Conservation (phyloP, 805 yeast genomes). For the Schwanniomyces sp. region DNA sequence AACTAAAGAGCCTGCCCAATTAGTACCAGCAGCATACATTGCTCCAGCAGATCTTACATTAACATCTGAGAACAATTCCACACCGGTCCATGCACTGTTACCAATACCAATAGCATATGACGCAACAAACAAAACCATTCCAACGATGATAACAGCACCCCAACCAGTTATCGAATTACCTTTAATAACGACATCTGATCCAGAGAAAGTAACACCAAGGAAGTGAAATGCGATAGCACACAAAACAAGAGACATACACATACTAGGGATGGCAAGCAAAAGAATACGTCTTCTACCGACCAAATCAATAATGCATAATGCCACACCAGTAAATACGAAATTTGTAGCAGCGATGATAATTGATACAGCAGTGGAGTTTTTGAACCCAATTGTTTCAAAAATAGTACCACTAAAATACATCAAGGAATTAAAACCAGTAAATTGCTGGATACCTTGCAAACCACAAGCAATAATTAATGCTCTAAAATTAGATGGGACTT, state of each 20-base stretch:
- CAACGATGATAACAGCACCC: constrained; percentile 84
- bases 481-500: constrained; percentile 76
- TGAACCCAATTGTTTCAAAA: constrained; percentile 86
- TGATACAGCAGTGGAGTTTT: constrained; percentile 91
- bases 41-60: constrained; percentile 90
- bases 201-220: constrained; percentile 61
- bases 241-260: constrained; percentile 72
- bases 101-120: constrained; percentile 94
- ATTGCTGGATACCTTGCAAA: constrained; percentile 93
- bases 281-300: constrained; percentile 87
- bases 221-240: constrained; percentile 92
- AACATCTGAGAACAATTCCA: constrained; percentile 87
- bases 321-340: constrained; percentile 81
- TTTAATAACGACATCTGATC: constrained; percentile 37
- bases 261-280: constrained; percentile 78
- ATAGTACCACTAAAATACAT: constrained; percentile 95
- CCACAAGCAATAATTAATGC: constrained; percentile 91
- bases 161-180: constrained; percentile 63
- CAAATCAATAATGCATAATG: constrained; percentile 81
- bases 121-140: constrained; percentile 86
- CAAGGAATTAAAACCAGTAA: constrained; percentile 93
- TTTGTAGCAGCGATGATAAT: constrained; percentile 93
- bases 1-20: constrained; percentile 93
- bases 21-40: constrained; percentile 86
- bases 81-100: constrained; percentile 98